Evolutionary conservation across 2,329 filamentous ascomycete genomes (phyloP), one percentile per base, ranked within the genome.

Genomic region (Cephalotrichum gorgonifer): DNA sequence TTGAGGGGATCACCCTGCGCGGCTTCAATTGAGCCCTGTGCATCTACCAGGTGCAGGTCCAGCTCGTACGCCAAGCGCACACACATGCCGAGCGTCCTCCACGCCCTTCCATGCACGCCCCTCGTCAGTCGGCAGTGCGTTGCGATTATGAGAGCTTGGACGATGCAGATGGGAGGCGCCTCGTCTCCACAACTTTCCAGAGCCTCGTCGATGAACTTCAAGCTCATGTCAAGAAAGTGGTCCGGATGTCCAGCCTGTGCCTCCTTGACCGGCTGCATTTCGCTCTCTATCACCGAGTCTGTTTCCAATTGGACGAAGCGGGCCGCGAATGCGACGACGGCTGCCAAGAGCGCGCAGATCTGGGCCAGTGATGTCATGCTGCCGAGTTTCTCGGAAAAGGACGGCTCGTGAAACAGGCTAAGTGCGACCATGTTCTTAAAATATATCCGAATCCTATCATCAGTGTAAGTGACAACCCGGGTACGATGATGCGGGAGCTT

Each of bases 31-130:
- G 42, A 43, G n/a, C 48, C 49, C 28, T 52, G 49, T 6, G 53
- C 54, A 38, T 60, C 57, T 12, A 58, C 51, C 2, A 64, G 48
- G 48, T 66, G 62, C 9, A 66, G 47, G 47, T 64, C 62, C 30
- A 63, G 48, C 48, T 67, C 64, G 48, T 66, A 66, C 8, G 62
- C 59, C 20, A 61, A 46, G 11, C 59, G 50, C 11, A 62, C 55
- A 50, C 58, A 61, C 39, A 54, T 51, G 3, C 61, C 60, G 1
- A 62, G 55, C 7, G 57, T 58, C 48, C 64, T 55, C 66, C 66
- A 69, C 6, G 66, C 61, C 27, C 55, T 58, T 2, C 62, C 65
- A 11, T 57, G 60, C 3, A 68, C 66, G 22, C 63, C 62, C 20
- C 58, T 56, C 1, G 58, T 62, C 9, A 68, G 58, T 33, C 64